Evolutionary conservation across 179 eudicot genomes (phyloP).

Genomic region (Gypsophila paniculata): DNA sequence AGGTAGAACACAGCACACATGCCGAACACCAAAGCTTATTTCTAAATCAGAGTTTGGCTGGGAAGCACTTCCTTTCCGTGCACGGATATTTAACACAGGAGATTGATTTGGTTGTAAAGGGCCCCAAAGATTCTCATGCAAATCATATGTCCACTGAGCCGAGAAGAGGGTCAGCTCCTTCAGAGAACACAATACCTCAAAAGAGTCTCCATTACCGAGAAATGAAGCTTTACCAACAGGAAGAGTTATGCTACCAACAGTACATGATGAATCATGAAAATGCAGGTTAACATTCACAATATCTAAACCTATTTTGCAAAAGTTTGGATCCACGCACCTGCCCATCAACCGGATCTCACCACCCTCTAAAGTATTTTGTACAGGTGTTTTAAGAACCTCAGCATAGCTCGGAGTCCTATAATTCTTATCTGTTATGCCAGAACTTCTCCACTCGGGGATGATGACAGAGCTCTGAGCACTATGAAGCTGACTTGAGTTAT

Average conservation of each 20-base stretch:
- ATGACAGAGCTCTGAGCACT: constrained; percentile 37
- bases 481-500: constrained; percentile 38
- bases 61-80: constrained; percentile 36
- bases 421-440: constrained; percentile 30
- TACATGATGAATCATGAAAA: constrained; percentile 79
- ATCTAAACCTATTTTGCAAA: constrained; percentile 35
- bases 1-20: constrained; percentile 72
- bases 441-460: constrained; percentile 44
- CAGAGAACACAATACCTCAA: constrained; percentile 62
- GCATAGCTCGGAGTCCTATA: constrained; percentile 24
- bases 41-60: constrained; percentile 39
- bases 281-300: constrained; percentile 45
- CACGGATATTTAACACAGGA: constrained; percentile 59
- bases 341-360: constrained; percentile 22
- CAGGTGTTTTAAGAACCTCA: constrained; percentile 18
- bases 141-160: constrained; percentile 46
- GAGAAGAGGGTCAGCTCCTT: constrained; percentile 63
- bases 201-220: constrained; percentile 34
- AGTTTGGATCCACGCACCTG: constrained; percentile 16
- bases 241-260: constrained; percentile 50
- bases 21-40: constrained; percentile 63
- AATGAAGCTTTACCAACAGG: constrained; percentile 55
- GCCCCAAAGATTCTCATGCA: constrained; percentile 70
- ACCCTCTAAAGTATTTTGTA: constrained; percentile 19
- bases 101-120: constrained; percentile 43